Evolutionary conservation across 2,329 filamentous ascomycete genomes (phyloP), one percentile per base, ranked within the genome.

Genomic region (Trichoderma koningii): DNA sequence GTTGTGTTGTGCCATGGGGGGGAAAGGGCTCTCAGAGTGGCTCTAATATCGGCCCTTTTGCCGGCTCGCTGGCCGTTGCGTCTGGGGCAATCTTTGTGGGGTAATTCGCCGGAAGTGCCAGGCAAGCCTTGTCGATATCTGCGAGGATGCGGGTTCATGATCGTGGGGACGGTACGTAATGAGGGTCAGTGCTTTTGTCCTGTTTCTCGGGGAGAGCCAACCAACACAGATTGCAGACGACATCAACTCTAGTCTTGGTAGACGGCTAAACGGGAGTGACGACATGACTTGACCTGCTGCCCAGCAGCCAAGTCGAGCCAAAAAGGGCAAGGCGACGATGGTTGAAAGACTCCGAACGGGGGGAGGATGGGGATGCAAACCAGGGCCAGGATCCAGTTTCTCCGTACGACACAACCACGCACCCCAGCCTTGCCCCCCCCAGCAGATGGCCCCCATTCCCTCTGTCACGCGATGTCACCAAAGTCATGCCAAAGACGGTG

Each of bases 31-130:
- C 34, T 38, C n/a, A n/a, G n/a, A n/a, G 3, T 38, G 34, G 34
- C 59, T 45, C 19, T 62, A n/a, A n/a, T n/a, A 62, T 62, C 59
- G 59, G 59, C 59, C 59, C 59, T 62, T 53, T 62, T 52, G 26
- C 34, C 59, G 48, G 59, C 59, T 52, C 59, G 48, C 53, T 62
- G 38, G 38, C 59, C 48, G 47, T 38, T 38, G 34, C 19, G 59
- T 62, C 57, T 26, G 57, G 57, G 57, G 48, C 34, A 53, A 53
- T 53, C 3, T 50, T 61, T 53, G 59, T 62, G 59, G 59, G 59
- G 59, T 62, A 62, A 45, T 62, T 38, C 34, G 12, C 34, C 34
- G 34, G 34, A 38, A 14, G 3, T 38, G 34, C 14, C 21, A 26
- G 38, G 47, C 51, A n/a, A n/a, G 59, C 26, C 34, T 38, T 61